A percentile compares a stretch with the other conserved stretches of the same genome.
Evolutionary conservation across 1,284 basidiomycete species (phyloP).

Genomic region (Austroboletus novae-zelandiae): DNA sequence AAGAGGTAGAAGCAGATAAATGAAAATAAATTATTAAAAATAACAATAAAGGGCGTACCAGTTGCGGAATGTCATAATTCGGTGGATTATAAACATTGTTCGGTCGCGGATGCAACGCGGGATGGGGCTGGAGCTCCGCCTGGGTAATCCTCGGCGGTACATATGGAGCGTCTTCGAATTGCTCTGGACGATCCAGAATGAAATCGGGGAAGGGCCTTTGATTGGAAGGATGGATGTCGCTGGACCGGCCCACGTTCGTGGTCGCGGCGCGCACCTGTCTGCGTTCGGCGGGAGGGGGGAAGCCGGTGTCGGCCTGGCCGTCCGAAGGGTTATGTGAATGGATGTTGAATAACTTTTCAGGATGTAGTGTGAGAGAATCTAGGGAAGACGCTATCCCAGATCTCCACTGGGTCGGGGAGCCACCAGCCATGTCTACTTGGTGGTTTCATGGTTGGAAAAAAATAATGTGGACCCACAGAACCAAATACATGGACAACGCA

Average conservation of each 20-base stretch:
- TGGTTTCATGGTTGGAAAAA: conserved; percentile 26
- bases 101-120: conserved; percentile 15
- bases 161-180: conserved; percentile 29
- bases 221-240: conserved; percentile 3
- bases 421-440: conserved; percentile 25
- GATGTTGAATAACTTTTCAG: conserved; percentile 17
- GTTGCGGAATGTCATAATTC: conserved; percentile 12
- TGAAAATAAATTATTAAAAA: conserved; percentile 1
- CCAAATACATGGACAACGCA: conserved; percentile 32
- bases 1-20: not conserved
- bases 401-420: conserved; percentile 15
- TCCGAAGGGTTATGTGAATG: conserved; percentile 29
- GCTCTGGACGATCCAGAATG: conserved; percentile 14
- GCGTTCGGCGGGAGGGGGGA: conserved; percentile 12
- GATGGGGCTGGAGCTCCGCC: conserved; percentile 15
- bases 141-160: conserved; percentile 27
- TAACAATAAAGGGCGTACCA: conserved; percentile 10
- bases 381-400: conserved; percentile 7
- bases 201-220: conserved; percentile 11
- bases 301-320: conserved; percentile 28
- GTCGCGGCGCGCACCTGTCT: conserved; percentile 10
- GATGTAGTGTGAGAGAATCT: conserved; percentile 15
- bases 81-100: conserved; percentile 9
- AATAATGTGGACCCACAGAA: conserved; percentile 32
- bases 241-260: conserved; percentile 9